Base-by-base conservation (phyloP, 768 basidiomycete species). In the Hericium rajendrae region DNA sequence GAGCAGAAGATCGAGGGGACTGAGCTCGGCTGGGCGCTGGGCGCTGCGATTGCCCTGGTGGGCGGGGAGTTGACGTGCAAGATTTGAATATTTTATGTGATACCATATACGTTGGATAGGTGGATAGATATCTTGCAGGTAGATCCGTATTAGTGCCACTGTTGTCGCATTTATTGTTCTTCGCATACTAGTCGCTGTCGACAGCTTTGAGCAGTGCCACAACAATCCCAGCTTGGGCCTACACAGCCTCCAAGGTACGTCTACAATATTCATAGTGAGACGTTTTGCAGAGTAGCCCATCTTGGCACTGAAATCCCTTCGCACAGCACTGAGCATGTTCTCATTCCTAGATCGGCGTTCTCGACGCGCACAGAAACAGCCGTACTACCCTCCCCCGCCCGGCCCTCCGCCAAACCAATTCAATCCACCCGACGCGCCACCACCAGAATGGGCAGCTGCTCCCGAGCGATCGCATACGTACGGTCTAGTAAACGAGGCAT, bases 21-120 rank as follows among this genome's bases (percentile, higher is more conserved):
- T 2, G 95, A 97, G 78, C 73, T 97, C 58, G 94, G 94, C 20
- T 97, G 95, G 94, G 86, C 85, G 64, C 70, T 97, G 37, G 92
- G 92, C 16, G 94, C 92, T 32, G 83, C 85, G 53, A 81, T 93
- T 65, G 83, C 81, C 53, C 79, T 91, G 76, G 80, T 89, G 37
- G 81, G 75, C 6, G 78, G 79, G 13, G 78, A 83, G 64, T 64
- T 87, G 55, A 80, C 66, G 65, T 88, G 86, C 72, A 71, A 59
- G 11, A 69, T 68, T 18, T 32, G 32, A 78, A 67, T 60, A 37
- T 20, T 38, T 15, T 46, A 9, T 28, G 18, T 32, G 15, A 46
- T 51, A 32, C 9, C 16, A 18, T 5, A 53, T 15, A 37, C 37
- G 10, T 15, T 32, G 49, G 22, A 22, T 50, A 22, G 20, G 20